Evolutionary conservation across 345 rosid genomes (phyloP).

Genomic region (Hibiscus mutabilis): DNA sequence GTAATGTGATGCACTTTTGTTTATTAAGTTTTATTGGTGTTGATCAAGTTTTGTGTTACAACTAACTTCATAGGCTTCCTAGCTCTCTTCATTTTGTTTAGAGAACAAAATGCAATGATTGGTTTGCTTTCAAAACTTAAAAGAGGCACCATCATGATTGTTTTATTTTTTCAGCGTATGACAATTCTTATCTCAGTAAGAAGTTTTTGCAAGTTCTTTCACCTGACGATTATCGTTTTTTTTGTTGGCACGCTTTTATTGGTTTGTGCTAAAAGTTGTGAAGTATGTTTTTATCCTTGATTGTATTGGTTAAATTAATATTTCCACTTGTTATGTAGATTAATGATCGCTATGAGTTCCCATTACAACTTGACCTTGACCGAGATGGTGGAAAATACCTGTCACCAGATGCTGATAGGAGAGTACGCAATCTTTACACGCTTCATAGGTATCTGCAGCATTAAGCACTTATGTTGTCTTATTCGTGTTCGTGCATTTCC

Average conservation of each 20-base stretch:
- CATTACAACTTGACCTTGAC: conserved; percentile 95
- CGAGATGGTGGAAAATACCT: conserved; percentile 73
- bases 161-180: background rate
- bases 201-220: background rate
- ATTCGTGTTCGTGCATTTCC: background rate
- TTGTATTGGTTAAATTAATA: background rate
- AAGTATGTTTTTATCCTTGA: background rate
- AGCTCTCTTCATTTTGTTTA: background rate
- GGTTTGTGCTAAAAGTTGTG: background rate
- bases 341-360: conserved; percentile 95
- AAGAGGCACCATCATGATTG: background rate
- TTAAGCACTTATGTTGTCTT: background rate
- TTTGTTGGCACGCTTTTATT: background rate
- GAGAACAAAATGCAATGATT: background rate
- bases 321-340: conserved; percentile 41
- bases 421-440: conserved; percentile 84
- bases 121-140: background rate
- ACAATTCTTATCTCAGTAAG: background rate
- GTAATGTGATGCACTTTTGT: background rate
- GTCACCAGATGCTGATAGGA: conserved; percentile 88
- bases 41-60: background rate
- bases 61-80: background rate
- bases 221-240: background rate
- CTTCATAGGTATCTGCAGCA: conserved; percentile 57
- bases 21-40: background rate